These are phyloP conservation scores for Phytophthora boehmeriae DNA, from an alignment of 352 stramenopile genomes.

Conservation along the genomic window DNA sequence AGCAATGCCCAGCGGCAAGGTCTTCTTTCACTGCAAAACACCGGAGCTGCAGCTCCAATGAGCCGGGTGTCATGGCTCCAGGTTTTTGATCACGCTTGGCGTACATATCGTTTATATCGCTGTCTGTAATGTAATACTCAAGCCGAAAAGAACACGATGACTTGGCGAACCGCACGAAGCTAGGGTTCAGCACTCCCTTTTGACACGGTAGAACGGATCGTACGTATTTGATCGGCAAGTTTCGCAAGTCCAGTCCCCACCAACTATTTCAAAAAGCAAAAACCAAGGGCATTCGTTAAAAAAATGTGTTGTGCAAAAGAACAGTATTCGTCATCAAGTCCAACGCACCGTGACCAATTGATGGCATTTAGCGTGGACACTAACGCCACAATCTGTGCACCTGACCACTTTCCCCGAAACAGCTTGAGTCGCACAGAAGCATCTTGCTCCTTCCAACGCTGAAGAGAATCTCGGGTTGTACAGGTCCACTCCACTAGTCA, in stretches of 20 bases:
- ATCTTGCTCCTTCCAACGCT: conserved; percentile 53
- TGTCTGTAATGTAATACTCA: conserved; percentile 72
- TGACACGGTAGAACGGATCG: conserved; percentile 76
- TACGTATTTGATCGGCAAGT: conserved; percentile 66
- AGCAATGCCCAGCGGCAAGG: conserved; percentile 70
- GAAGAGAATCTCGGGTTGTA: conserved; percentile 37
- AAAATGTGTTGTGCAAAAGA: too few species aligned
- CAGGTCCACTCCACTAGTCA: conserved; percentile 39
- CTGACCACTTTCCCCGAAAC: conserved; percentile 49
- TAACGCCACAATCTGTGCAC: conserved; percentile 55
- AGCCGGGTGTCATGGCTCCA: conserved; percentile 59
- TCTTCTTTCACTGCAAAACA: conserved; percentile 81
- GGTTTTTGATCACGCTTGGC: conserved; percentile 52
- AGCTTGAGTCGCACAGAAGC: conserved; percentile 53
- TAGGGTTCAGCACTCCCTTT: conserved; percentile 56
- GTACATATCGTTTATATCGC: conserved; percentile 79
- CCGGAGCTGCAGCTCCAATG: conserved; percentile 77
- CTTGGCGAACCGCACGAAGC: conserved; percentile 74
- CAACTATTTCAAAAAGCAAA: conserved; percentile 21
- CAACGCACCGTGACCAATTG: conserved; percentile 59
- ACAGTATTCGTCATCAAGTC: too few species aligned
- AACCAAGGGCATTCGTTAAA: not conserved
- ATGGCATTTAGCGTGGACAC: conserved; percentile 83
- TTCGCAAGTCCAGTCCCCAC: conserved; percentile 77
- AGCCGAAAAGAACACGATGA: conserved; percentile 52